Evolutionary conservation across 495 filamentous ascomycete genomes (phyloP), one percentile per base, ranked within the genome.

Genomic region (Hyphodiscus hymeniophilus): DNA sequence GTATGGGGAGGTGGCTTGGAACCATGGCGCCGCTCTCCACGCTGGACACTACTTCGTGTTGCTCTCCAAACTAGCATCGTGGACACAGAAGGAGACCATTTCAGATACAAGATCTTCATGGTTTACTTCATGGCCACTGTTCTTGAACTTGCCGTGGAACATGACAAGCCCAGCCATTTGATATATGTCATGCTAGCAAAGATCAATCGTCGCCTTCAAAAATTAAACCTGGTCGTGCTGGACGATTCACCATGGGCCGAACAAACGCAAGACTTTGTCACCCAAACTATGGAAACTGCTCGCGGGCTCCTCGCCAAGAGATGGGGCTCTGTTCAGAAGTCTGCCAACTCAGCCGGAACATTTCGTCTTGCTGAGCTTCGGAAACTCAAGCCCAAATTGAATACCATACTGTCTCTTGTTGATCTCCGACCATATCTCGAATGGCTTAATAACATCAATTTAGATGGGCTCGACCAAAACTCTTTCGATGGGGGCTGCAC

Each of bases 31-130:
- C 47, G 82, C 26, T 82, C 79, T 16, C 55, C 77, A 0, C 42
- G 76, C 0, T 85, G 81, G 80, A 60, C 84, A 1, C 61, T 85
- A 0, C 38, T 82, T 10, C 75, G 81, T 0, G 77, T 81, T 1
- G 52, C 64, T 0, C 42, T 84, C 26, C 78, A 82, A 38, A 47
- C 38, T 0, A 36, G 45, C 21, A 41, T 52, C 12, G n/a, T 69
- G 0, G 16, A 47, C 3, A 18, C 15, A 0, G 28, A 45, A 7
- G 36, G 50, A 21, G 41, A 48, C 7, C 20, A 50, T 7, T 44
- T 47, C 10, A 47, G 59, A 0, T 84, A 83, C 63, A 86, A 86
- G 42, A 38, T 54, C 0, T 71, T 80, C 46, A 76, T 82, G 66
- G 32, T 77, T 0, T 77, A 66, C 42, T 62, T 79, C 56, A 65